Conservation (phyloP, 352 stramenopile species). For the Phytophthora idaei region DNA sequence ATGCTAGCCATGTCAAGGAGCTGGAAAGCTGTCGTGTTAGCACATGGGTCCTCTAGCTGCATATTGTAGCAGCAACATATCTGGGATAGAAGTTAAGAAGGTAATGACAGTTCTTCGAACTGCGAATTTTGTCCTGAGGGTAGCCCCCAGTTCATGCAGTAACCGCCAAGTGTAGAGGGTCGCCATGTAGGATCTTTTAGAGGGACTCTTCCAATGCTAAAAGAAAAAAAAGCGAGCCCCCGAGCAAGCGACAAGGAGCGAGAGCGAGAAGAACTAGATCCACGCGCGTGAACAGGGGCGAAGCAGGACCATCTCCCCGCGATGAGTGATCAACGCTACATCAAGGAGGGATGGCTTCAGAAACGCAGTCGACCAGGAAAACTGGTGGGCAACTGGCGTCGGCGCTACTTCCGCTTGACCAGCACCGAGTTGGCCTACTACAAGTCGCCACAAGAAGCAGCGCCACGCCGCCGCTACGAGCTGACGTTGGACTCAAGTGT, state of each 20-base stretch:
- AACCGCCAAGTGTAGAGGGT: not conserved
- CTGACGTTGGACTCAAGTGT: slow-evolving; percentile 66
- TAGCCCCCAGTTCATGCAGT: not conserved
- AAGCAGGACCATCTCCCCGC: slow-evolving; percentile 4
- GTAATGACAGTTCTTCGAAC: too few relatives aligned
- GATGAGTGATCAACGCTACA: slow-evolving; percentile 42
- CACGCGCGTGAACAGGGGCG: not conserved
- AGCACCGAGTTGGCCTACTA: slow-evolving; percentile 70
- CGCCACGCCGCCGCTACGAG: slow-evolving; percentile 43
- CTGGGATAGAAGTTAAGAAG: too few relatives aligned
- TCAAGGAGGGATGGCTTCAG: slow-evolving; percentile 77
- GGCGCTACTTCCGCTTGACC: slow-evolving; percentile 75
- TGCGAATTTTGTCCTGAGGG: too few relatives aligned
- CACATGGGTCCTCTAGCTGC: too few relatives aligned
- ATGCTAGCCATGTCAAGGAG: too few relatives aligned
- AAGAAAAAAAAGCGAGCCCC: slow-evolving; percentile 18
- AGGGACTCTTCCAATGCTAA: not conserved
- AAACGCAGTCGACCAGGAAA: slow-evolving; percentile 59
- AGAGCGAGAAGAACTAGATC: slow-evolving; percentile 3
- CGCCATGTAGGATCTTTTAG: slow-evolving; percentile 26
- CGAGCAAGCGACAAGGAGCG: slow-evolving; percentile 8
- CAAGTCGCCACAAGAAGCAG: slow-evolving; percentile 37
- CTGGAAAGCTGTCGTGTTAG: too few relatives aligned
- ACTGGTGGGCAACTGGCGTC: slow-evolving; percentile 56
- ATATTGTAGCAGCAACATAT: too few relatives aligned